These are phyloP conservation scores for Schizochytrium sp. DNA, from an alignment of 108 stramenopile species.

Conservation along the genomic window DNA sequence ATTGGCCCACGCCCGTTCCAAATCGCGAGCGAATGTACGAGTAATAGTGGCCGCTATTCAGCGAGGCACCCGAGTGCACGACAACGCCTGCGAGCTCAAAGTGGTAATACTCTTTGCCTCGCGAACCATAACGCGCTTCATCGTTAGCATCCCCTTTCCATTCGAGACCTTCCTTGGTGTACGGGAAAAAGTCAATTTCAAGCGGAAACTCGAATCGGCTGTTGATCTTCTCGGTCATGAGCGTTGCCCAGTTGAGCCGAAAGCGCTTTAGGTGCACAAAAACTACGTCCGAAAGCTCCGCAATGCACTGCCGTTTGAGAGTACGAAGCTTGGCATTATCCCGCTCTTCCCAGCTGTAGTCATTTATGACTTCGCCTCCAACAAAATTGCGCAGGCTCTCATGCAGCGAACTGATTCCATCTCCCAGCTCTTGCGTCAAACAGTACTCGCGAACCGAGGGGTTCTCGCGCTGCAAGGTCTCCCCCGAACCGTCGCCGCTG, in stretches of 20 bases:
- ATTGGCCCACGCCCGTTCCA: conserved; percentile 13
- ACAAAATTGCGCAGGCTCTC: not conserved
- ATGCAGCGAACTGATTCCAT: not conserved
- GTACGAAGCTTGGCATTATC: not conserved
- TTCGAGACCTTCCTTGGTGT: conserved; percentile 29
- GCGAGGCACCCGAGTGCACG: conserved; percentile 54
- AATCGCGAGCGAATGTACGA: conserved; percentile 40
- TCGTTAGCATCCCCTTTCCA: not conserved
- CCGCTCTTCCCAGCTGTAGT: conserved; percentile 36
- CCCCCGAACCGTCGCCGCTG: no score
- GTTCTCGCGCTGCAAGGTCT: conserved; percentile 28
- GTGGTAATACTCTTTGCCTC: conserved; percentile 31
- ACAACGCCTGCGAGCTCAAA: conserved; percentile 54
- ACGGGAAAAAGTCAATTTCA: conserved; percentile 50
- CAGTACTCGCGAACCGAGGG: not conserved
- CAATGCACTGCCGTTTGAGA: conserved; percentile 27
- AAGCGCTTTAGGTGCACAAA: conserved; percentile 59
- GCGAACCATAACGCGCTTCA: not conserved
- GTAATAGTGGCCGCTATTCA: conserved; percentile 60
- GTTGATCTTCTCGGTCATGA: conserved; percentile 48
- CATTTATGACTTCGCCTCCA: conserved; percentile 30
- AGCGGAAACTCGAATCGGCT: conserved; percentile 46
- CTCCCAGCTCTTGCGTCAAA: not conserved
- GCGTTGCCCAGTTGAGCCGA: conserved; percentile 47
- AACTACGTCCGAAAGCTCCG: conserved; percentile 28